Percentiles rank a stretch among this genome's conserved stretches.
Evolutionary conservation across 1,284 basidiomycete species (phyloP).

Genomic region (Serendipita sp.): DNA sequence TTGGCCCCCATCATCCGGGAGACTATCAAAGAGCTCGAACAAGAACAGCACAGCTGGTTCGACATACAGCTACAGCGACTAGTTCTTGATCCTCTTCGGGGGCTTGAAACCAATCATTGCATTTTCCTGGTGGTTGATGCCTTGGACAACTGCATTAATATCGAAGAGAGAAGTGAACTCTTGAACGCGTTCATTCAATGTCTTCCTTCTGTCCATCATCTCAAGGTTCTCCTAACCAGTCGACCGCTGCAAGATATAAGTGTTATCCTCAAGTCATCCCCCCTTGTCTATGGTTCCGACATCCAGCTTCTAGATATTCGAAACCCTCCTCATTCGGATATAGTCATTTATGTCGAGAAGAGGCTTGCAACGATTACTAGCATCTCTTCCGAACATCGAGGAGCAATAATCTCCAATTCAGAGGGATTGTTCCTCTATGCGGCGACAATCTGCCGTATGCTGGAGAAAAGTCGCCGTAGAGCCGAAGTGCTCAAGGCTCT

Average conservation of each 20-base stretch:
- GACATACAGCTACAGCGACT: no score
- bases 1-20: conserved; percentile 15
- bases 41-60: conserved; percentile 11
- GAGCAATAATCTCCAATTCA: conserved; percentile 13
- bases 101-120: conserved; percentile 8
- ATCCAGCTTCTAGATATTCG: conserved; percentile 12
- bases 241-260: conserved; percentile 18
- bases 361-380: not conserved
- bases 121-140: conserved; percentile 26
- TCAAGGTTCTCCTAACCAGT: conserved; percentile 22
- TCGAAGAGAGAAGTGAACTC: not conserved
- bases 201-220: conserved; percentile 17
- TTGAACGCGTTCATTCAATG: conserved; percentile 11
- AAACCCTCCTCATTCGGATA: conserved; percentile 11
- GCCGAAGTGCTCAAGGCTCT: no score
- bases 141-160: conserved; percentile 20
- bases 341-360: conserved; percentile 11
- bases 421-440: conserved; percentile 23
- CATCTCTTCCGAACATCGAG: not conserved
- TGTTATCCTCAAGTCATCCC: conserved; percentile 9
- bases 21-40: conserved; percentile 13
- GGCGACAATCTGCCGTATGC: conserved; percentile 16
- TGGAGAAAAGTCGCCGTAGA: conserved; percentile 9
- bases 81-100: no score
- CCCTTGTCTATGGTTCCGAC: conserved; percentile 4